Percentiles rank a stretch among this genome's conserved stretches.
phyloP scores from a whole-genome alignment of 1,284 basidiomycete genomes.

The Sporisorium iseilematis-ciliati region DNA sequence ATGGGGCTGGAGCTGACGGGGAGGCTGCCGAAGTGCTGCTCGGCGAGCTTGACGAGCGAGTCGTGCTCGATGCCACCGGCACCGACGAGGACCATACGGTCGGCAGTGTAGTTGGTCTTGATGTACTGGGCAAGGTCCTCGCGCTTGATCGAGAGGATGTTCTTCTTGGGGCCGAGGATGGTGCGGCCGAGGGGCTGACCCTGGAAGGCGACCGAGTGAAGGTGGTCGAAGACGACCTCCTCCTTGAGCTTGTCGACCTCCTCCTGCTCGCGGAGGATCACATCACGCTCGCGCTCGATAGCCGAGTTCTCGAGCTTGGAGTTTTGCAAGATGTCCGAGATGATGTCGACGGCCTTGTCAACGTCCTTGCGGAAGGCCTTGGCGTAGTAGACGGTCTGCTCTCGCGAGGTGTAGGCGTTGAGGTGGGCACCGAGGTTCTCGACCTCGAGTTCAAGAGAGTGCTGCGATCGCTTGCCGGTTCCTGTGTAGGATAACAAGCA shows the following conservation, averaged over 20 bases:
- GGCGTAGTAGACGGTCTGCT: constrained; percentile 99
- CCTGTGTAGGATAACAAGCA: constrained; percentile 73
- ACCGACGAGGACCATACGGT: constrained; percentile 98
- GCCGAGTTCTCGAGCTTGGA: constrained; percentile 90
- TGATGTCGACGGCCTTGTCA: constrained; percentile 90
- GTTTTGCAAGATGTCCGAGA: constrained; percentile 97
- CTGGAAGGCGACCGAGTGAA: constrained; percentile 96
- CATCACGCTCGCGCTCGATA: constrained; percentile 95
- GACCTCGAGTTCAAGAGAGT: constrained; percentile 93
- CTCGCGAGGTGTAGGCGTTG: constrained; percentile 97
- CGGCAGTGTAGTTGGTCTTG: constrained; percentile 96
- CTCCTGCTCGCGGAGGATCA: constrained; percentile 97
- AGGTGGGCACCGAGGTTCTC: constrained; percentile 98
- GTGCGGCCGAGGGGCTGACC: constrained; percentile 94
- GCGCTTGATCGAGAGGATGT: constrained; percentile 95
- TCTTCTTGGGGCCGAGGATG: constrained; percentile 95
- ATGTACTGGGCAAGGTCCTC: constrained; percentile 92
- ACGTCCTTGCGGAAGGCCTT: constrained; percentile 99
- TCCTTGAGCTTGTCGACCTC: constrained; percentile 99
- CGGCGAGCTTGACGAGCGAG: constrained; percentile 92
- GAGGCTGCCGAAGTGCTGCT: constrained; percentile 90
- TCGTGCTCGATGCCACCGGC: constrained; percentile 94
- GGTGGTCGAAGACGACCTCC: constrained; percentile 98
- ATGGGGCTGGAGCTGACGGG: constrained; percentile 90
- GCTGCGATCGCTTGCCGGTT: constrained; percentile 88